Evolutionary conservation across 352 stramenopile species (phyloP).

Genomic region (Phytophthora macrochlamydospora): DNA sequence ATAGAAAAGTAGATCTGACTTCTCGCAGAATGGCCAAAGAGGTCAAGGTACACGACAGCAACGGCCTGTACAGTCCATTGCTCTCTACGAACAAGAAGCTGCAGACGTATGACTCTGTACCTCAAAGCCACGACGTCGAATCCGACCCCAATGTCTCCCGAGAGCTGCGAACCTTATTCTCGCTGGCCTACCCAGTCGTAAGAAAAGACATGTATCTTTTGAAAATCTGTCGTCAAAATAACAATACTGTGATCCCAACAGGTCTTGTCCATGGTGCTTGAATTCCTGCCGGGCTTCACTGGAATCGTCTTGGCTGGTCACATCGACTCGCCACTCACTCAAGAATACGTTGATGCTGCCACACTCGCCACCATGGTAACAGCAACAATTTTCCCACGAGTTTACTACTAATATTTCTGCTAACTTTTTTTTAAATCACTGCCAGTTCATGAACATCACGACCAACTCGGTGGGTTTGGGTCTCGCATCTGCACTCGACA

Average conservation of each 20-base stretch:
- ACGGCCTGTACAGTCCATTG: conserved; percentile 13
- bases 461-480: conserved; percentile 60
- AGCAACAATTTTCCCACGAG: not conserved
- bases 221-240: too few relatives aligned
- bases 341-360: conserved; percentile 72
- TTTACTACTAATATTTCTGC: not conserved
- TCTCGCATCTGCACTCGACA: conserved; percentile 76
- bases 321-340: conserved; percentile 51
- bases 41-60: conserved; percentile 6
- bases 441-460: conserved; percentile 68
- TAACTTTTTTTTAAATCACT: conserved; percentile 1
- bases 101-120: conserved; percentile 22
- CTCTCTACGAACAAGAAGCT: conserved; percentile 13
- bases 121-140: conserved; percentile 11
- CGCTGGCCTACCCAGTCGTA: conserved; percentile 52
- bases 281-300: conserved; percentile 56
- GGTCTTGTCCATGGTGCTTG: conserved; percentile 49
- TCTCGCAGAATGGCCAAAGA: not conserved
- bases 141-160: conserved; percentile 20
- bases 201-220: not conserved
- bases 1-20: not conserved
- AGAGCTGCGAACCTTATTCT: conserved; percentile 49
- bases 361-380: conserved; percentile 72
- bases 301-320: conserved; percentile 74
- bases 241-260: conserved; percentile 1